These are phyloP conservation scores for Trichomonascaceae sp. DNA, from an alignment of 1,139 yeast species.

Conservation along the genomic window DNA sequence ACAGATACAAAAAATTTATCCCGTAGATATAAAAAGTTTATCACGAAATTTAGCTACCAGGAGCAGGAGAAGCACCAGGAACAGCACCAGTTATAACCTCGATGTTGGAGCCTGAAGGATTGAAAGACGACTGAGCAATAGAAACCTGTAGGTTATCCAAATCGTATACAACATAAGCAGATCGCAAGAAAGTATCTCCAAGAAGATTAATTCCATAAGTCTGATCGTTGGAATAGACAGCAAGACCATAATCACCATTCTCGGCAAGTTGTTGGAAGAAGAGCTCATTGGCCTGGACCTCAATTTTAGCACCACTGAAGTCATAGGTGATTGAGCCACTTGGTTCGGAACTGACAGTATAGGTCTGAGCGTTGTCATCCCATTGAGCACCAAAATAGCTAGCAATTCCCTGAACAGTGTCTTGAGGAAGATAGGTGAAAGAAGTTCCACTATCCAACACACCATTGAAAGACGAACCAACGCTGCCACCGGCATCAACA, in stretches of 20 bases:
- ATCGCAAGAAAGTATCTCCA: conserved; percentile 65
- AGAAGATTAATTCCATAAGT: conserved; percentile 33
- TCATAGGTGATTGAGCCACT: conserved; percentile 28
- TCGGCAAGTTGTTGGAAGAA: conserved; percentile 20
- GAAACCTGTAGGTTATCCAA: conserved; percentile 54
- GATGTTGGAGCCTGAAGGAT: conserved; percentile 21
- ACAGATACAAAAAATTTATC: background rate
- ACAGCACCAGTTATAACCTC: conserved; percentile 17
- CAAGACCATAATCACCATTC: conserved; percentile 24
- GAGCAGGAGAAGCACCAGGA: conserved; percentile 16
- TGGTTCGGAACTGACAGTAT: conserved; percentile 9
- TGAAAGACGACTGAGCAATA: conserved; percentile 33
- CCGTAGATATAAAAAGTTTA: too few species aligned
- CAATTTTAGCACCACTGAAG: conserved; percentile 39
- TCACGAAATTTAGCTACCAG: background rate
- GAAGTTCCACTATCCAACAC: conserved; percentile 11
- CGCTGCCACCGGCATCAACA: background rate
- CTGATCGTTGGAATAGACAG: conserved; percentile 21
- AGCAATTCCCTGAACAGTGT: conserved; percentile 14
- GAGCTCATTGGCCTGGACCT: conserved; percentile 34
- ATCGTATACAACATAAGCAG: conserved; percentile 67
- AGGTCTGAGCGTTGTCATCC: conserved; percentile 10
- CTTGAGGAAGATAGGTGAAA: conserved; percentile 21
- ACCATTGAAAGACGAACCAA: conserved; percentile 24
- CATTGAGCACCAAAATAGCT: conserved; percentile 16